Base-by-base conservation (phyloP, 1,139 yeast species). In the Suhomyces coccinellae region DNA sequence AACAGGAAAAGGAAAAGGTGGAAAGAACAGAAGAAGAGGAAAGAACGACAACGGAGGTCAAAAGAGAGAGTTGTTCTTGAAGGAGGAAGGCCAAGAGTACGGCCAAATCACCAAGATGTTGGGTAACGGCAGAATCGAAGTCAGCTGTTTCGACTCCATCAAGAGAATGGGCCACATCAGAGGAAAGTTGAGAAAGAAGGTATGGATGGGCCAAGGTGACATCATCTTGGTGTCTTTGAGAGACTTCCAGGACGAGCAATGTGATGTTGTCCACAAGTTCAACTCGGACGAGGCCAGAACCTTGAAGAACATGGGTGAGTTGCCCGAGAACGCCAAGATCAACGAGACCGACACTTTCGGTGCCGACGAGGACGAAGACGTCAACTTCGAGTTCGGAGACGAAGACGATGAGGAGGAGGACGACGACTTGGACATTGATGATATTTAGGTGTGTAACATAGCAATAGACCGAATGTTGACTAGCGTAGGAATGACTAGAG, bases 161-260 rank as follows among this genome's bases (percentile, higher is more conserved):
- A 89, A 85, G 66, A 85, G 99, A 76, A 81, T 89, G 82, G 98
- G 96, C 15, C 99, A 93, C 66, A 95, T 95, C 63, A 87, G 99
- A 79, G 99, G 99, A 58, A 95, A 95, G 69, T 82, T 95, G 75
- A 87, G 99, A 80, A 95, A 95, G 85, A 93, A 93, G 82, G 98
- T 91, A 52, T 95, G 99, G 99, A 91, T 95, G 89, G 87, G 89
- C 38, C 98, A 90, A 71, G 99, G 99, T 73, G 99, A 95, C 66
- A 95, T 95, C 59, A 90, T 95, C 56, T 77, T 95, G 63, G 93
- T 93, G 40, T 90, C 97, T 6, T 81, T 95, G 62, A 89, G 99
- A 79, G 99, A 95, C 63, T 95, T 93, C 83, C 97, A 95, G 72
- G 98, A 93, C 64, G 97, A 89, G 55, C 95, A 87, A 69, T 95